Conservation (phyloP, 805 yeast species). For the Metschnikowia matae region DNA sequence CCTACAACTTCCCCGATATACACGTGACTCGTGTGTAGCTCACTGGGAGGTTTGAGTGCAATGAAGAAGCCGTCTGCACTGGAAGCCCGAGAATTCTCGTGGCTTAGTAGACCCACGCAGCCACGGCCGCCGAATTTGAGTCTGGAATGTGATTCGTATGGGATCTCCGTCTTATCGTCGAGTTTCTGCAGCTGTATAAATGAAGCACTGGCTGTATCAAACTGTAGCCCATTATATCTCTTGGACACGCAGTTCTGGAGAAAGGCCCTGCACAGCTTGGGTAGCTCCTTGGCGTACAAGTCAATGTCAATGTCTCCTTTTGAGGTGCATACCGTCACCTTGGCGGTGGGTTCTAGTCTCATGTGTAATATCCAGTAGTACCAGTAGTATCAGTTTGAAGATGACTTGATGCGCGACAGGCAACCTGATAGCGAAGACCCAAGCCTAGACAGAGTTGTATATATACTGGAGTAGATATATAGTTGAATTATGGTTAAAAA, state of each 20-base stretch:
- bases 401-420: not conserved
- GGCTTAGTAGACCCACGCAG: slow-evolving; percentile 46
- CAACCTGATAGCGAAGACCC: not conserved
- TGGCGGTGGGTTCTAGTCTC: slow-evolving; percentile 54
- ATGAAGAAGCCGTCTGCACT: slow-evolving; percentile 29
- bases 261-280: slow-evolving; percentile 45
- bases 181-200: slow-evolving; percentile 16
- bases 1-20: slow-evolving; percentile 59
- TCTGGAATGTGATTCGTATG: slow-evolving; percentile 48
- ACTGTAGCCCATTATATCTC: slow-evolving; percentile 36
- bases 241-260: slow-evolving; percentile 46
- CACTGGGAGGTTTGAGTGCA: slow-evolving; percentile 45
- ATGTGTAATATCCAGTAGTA: not conserved
- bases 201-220: slow-evolving; percentile 37
- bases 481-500: too few relatives aligned
- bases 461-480: not conserved
- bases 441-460: not conserved
- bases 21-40: slow-evolving; percentile 37
- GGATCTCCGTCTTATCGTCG: slow-evolving; percentile 8
- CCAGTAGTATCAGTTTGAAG: not conserved
- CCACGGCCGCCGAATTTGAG: slow-evolving; percentile 52
- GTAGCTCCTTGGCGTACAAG: slow-evolving; percentile 67
- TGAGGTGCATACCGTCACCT: slow-evolving; percentile 51
- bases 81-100: slow-evolving; percentile 12
- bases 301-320: slow-evolving; percentile 60